Conservation (phyloP, 805 yeast species). For the Saccharomycopsis sp. region DNA sequence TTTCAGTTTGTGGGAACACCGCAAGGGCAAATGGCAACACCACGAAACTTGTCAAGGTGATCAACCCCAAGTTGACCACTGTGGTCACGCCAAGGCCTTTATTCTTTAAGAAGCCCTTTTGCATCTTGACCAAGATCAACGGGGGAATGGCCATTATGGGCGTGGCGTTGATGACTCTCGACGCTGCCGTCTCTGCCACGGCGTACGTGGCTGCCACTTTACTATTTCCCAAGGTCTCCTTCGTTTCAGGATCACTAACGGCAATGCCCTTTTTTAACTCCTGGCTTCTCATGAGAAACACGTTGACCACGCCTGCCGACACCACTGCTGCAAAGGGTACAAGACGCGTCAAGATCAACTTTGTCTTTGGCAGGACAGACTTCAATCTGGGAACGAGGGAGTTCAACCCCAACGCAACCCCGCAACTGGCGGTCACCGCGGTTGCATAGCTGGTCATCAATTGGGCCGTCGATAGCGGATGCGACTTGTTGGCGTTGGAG, state of each 20-base stretch:
- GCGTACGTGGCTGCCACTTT: slow-evolving; percentile 85
- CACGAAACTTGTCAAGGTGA: slow-evolving; percentile 73
- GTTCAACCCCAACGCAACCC: slow-evolving; percentile 90
- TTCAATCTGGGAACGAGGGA: slow-evolving; percentile 81
- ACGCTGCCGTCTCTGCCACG: slow-evolving; percentile 94
- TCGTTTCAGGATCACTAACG: slow-evolving; percentile 46
- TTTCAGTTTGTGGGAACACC: slow-evolving; percentile 85
- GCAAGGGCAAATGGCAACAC: slow-evolving; percentile 94
- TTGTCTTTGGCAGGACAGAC: slow-evolving; percentile 59
- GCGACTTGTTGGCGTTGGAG: slow-evolving; percentile 92
- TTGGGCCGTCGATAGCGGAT: slow-evolving; percentile 75
- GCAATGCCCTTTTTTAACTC: slow-evolving; percentile 77
- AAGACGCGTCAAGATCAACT: slow-evolving; percentile 66
- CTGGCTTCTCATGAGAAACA: slow-evolving; percentile 93
- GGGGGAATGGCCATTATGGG: slow-evolving; percentile 98
- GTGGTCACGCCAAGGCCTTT: slow-evolving; percentile 59
- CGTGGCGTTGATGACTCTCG: slow-evolving; percentile 91
- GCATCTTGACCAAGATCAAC: slow-evolving; percentile 66
- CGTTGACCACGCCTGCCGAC: slow-evolving; percentile 92
- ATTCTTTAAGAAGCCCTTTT: slow-evolving; percentile 58
- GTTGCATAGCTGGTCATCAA: slow-evolving; percentile 68
- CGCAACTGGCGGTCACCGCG: slow-evolving; percentile 92
- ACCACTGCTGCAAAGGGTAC: slow-evolving; percentile 99
- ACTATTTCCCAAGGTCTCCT: slow-evolving; percentile 62
- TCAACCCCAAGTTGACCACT: slow-evolving; percentile 72